These are phyloP conservation scores for Tephrocybe sp. DNA, from an alignment of 768 basidiomycete species.

Conservation along the genomic window DNA sequence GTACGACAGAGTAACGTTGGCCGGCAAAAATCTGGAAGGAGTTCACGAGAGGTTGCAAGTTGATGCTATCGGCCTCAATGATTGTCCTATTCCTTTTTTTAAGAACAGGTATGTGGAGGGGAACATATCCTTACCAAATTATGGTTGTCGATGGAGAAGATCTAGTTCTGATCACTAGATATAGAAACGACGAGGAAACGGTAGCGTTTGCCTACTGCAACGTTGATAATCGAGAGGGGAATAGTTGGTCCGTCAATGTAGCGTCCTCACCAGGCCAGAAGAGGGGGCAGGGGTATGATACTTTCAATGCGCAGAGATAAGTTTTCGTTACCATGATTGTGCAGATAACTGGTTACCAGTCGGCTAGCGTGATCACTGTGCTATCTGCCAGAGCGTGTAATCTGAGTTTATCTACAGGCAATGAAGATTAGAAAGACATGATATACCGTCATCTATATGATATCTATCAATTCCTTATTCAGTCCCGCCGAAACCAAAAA, in stretches of 20 bases:
- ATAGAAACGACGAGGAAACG: conserved; percentile 50
- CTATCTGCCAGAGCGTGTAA: conserved; percentile 22
- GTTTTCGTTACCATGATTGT: not conserved
- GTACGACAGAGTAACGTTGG: conserved; percentile 44
- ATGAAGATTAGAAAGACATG: not conserved
- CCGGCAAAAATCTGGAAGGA: conserved; percentile 40
- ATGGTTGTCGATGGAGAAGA: conserved; percentile 40
- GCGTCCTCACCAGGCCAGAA: conserved; percentile 29
- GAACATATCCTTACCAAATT: conserved; percentile 19
- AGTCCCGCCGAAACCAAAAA: not conserved
- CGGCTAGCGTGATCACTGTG: conserved; percentile 44
- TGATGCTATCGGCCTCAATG: conserved; percentile 41
- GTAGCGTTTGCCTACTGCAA: conserved; percentile 40
- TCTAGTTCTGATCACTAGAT: conserved; percentile 43
- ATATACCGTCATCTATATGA: conserved; percentile 33
- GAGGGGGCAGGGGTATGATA: conserved; percentile 22
- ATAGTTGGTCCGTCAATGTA: conserved; percentile 32
- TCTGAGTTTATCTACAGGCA: not conserved
- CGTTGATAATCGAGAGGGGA: conserved; percentile 37
- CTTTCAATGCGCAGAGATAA: conserved; percentile 14
- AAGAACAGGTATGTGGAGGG: not conserved
- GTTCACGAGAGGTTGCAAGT: conserved; percentile 32
- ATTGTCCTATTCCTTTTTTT: conserved; percentile 21
- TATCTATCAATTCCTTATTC: not conserved
- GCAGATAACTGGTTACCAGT: conserved; percentile 28